Conservation (phyloP, 2,329 filamentous ascomycete species). For the Emydomyces testavorans region DNA sequence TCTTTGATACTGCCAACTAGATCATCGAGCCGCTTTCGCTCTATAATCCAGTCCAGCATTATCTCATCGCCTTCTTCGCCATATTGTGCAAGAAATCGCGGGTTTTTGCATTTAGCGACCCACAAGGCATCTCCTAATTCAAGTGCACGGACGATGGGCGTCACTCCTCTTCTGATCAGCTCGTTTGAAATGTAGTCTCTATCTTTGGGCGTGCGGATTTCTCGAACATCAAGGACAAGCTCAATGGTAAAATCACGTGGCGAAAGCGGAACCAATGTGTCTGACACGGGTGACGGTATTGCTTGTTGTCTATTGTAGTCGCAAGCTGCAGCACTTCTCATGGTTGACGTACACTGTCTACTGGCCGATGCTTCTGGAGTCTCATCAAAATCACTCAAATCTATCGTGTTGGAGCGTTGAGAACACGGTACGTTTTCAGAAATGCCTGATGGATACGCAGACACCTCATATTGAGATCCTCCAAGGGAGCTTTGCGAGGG, state of each 20-base stretch:
- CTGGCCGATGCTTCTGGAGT: not conserved
- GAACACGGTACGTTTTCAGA: not conserved
- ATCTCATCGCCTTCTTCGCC: constrained; percentile 53
- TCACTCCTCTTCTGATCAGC: constrained; percentile 54
- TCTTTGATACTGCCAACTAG: constrained; percentile 71
- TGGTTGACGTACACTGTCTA: not conserved
- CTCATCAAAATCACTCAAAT: not conserved
- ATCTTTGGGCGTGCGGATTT: constrained; percentile 60
- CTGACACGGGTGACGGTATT: constrained; percentile 15
- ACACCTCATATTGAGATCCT: not conserved
- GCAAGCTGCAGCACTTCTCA: not conserved
- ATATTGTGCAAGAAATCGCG: constrained; percentile 43
- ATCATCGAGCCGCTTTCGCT: constrained; percentile 70
- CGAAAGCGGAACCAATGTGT: constrained; percentile 50
- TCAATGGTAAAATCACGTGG: constrained; percentile 60
- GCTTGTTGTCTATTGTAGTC: not conserved
- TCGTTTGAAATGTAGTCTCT: constrained; percentile 66
- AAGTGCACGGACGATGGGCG: constrained; percentile 55
- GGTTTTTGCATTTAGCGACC: constrained; percentile 61
- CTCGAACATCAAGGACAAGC: constrained; percentile 61
- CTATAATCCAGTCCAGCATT: constrained; percentile 68
- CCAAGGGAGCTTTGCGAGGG: not conserved
- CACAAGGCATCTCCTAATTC: constrained; percentile 67
- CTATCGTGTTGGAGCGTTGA: not conserved
- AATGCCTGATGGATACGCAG: not conserved